Evolutionary conservation across 225 moss, liverwort and hornwort species (phyloP).

Genomic region (Pseudisothecium myosuroides): DNA sequence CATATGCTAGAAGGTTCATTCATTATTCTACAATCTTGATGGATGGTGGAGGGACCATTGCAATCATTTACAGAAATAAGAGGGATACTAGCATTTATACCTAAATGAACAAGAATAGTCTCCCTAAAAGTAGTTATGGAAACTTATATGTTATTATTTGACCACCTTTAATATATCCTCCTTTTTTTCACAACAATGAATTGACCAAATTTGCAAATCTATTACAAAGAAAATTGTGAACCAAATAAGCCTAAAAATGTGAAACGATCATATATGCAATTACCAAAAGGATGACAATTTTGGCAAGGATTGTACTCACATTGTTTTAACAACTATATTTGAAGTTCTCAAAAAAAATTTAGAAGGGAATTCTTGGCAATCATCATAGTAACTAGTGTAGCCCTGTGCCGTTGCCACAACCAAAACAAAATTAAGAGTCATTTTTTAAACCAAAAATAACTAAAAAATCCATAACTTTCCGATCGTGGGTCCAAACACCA

Average conservation of each 20-base stretch:
- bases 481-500: too few relatives aligned
- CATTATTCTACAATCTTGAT: not conserved
- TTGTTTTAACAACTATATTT: not conserved
- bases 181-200: accelerated
- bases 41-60: not conserved
- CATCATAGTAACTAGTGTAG: too few relatives aligned
- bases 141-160: too few relatives aligned
- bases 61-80: not conserved
- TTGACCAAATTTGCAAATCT: not conserved
- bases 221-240: not conserved
- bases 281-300: not conserved
- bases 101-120: not conserved
- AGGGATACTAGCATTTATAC: not conserved
- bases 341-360: not conserved
- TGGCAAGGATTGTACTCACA: not conserved
- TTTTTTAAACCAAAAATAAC: too few relatives aligned
- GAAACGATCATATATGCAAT: not conserved
- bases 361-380: too few relatives aligned
- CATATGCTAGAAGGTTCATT: not conserved
- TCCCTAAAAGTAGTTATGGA: too few relatives aligned
- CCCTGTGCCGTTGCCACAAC: too few relatives aligned
- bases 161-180: not conserved
- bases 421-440: too few relatives aligned
- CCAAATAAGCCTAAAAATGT: not conserved
- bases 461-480: too few relatives aligned